Base-by-base conservation (phyloP, 345 rosid species). In the Linum tenue region DNA sequence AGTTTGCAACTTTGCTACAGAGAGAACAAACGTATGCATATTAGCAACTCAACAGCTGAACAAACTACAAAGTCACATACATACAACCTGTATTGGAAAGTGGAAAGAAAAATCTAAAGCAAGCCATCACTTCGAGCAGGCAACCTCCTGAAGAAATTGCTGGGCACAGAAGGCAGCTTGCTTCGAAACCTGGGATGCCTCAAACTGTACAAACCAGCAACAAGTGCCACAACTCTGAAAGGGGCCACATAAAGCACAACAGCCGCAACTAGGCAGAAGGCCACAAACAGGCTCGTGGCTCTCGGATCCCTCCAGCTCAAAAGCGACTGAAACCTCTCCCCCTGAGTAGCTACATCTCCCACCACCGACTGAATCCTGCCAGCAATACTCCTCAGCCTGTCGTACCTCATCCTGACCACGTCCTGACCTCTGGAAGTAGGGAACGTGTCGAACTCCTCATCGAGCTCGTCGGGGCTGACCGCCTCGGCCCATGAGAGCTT, bases 131-230 rank as follows among this genome's bases (percentile, higher is more conserved):
- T 82, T 43, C 79, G 78, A 67, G 97, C 80, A 0, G 94, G 81
- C 73, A 91, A 63, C 70, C 90, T 79, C 77, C 82, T 88, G 82
- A 88, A 86, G 84, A 91, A 91, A 72, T 88, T 91, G 81, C 85
- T 76, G 43, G 97, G 91, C 56, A 84, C 75, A 9, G 86, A 83
- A 12, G 96, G 97, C 60, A 86, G 73, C 83, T 91, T 86, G 83
- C 89, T 88, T 56, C 94, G 69, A 80, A 88, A 86, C 80, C 84
- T 83, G 12, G 97, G 97, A 50, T 91, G 97, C 39, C 96, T 77
- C 44, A 88, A 67, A 65, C 80, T 82, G 58, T 85, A 85, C 53
- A 88, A 64, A 9, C 91, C 96, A 7, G 79, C 71, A 37, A 73
- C 77, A 43, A 91, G 69, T 66, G 84, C 83, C 59, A 82, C 81